These are phyloP conservation scores for Xylariaceae sp. DNA, from an alignment of 2,329 filamentous ascomycete genomes.

Conservation along the genomic window DNA sequence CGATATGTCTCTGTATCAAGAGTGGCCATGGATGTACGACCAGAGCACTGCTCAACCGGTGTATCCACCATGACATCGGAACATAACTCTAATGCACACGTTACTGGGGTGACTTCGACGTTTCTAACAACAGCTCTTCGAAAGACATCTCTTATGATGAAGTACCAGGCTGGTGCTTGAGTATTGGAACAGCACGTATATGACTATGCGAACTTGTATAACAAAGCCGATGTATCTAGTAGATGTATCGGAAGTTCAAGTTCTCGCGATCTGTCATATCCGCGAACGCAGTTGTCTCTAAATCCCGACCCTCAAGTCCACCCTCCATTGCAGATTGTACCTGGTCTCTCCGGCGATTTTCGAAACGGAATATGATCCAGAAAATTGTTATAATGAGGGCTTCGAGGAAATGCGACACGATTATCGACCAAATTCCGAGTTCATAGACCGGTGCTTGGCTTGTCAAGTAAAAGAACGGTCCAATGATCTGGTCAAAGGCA, in stretches of 20 bases:
- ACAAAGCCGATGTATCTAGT: slow-evolving; percentile 13
- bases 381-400: slow-evolving; percentile 43
- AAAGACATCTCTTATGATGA: too few species aligned
- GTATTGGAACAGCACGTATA: too few species aligned
- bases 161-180: too few species aligned
- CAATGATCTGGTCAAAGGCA: slow-evolving; percentile 34
- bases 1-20: not conserved
- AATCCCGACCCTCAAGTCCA: slow-evolving; percentile 42
- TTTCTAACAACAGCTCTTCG: too few species aligned
- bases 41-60: not conserved
- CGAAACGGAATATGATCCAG: slow-evolving; percentile 43
- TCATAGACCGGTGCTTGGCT: slow-evolving; percentile 45
- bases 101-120: too few species aligned
- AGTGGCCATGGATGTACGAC: not conserved
- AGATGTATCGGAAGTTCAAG: slow-evolving; percentile 38
- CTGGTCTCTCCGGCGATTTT: slow-evolving; percentile 47
- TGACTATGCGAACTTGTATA: too few species aligned
- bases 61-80: too few species aligned
- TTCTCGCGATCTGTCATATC: slow-evolving; percentile 54
- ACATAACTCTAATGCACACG: too few species aligned
- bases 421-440: slow-evolving; percentile 55
- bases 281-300: slow-evolving; percentile 46
- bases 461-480: slow-evolving; percentile 51
- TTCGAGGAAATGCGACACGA: slow-evolving; percentile 50
- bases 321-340: slow-evolving; percentile 33